Conservation (phyloP, 495 filamentous ascomycete species). For the Podospora conica region DNA sequence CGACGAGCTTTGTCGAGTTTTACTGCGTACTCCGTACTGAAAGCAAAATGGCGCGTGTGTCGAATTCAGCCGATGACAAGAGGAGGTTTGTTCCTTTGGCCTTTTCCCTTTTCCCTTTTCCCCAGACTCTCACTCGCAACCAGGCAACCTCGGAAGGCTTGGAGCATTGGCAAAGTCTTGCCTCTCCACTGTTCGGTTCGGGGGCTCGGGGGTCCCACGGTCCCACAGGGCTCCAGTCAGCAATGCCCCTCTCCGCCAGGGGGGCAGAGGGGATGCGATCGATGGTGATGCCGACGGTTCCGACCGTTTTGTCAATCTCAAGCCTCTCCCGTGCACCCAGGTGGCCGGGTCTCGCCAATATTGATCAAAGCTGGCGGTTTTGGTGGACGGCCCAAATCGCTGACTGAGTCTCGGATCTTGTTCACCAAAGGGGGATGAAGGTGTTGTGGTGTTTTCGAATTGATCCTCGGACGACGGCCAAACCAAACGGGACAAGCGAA, state of each 20-base stretch:
- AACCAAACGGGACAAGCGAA: too few relatives aligned
- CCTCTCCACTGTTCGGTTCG: background rate
- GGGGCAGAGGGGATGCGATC: background rate
- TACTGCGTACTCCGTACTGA: too few relatives aligned
- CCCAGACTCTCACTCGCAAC: background rate
- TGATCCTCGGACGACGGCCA: too few relatives aligned
- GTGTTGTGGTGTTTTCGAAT: too few relatives aligned
- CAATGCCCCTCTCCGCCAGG: background rate
- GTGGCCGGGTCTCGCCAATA: background rate
- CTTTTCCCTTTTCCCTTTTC: background rate
- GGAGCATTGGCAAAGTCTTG: background rate
- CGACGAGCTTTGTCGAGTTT: background rate
- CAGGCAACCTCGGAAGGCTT: too few relatives aligned
- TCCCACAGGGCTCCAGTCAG: background rate
- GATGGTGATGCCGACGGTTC: background rate
- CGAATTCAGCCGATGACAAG: background rate
- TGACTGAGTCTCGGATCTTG: background rate
- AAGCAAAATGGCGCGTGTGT: background rate
- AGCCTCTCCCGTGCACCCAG: background rate
- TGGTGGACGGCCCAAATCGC: background rate
- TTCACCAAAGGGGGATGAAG: background rate
- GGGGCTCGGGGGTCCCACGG: too few relatives aligned
- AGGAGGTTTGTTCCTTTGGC: background rate
- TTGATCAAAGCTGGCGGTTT: too few relatives aligned
- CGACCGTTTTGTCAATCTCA: background rate